Evolutionary conservation across 345 rosid genomes (phyloP).

Genomic region (Odontarrhena argentea): DNA sequence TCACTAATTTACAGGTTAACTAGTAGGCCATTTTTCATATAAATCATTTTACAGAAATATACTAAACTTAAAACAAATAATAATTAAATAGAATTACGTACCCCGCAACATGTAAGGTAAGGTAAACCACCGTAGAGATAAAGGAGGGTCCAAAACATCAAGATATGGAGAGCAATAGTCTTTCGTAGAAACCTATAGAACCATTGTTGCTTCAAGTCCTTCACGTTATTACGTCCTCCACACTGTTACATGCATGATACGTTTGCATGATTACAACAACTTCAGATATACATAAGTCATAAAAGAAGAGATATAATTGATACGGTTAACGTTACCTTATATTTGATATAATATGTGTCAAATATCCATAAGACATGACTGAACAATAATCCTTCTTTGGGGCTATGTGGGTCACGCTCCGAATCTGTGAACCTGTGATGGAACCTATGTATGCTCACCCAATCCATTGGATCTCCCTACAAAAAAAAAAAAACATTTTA

Average conservation of each 20-base stretch:
- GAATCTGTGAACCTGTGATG: conserved; percentile 86
- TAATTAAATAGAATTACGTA: conserved; percentile 20
- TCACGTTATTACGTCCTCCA: conserved; percentile 62
- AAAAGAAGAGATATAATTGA: not conserved
- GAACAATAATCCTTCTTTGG: conserved; percentile 82
- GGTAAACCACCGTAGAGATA: conserved; percentile 76
- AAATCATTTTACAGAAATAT: not conserved
- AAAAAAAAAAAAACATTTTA: not conserved
- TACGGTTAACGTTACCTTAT: conserved; percentile 48
- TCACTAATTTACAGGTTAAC: too few relatives aligned
- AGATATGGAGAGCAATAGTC: conserved; percentile 65
- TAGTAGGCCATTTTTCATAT: too few relatives aligned
- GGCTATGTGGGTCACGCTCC: conserved; percentile 87
- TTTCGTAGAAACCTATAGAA: conserved; percentile 44
- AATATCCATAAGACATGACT: conserved; percentile 83
- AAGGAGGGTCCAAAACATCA: conserved; percentile 54
- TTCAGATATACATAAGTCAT: not conserved
- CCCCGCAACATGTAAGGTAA: conserved; percentile 87
- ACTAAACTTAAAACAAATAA: too few relatives aligned
- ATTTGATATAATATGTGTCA: conserved; percentile 47
- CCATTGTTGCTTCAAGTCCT: conserved; percentile 58
- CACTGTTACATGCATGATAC: conserved; percentile 26
- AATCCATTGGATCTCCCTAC: conserved; percentile 66
- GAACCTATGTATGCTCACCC: conserved; percentile 94
- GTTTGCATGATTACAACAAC: not conserved